These are phyloP conservation scores for Ophiorrhiza pumila DNA, from an alignment of 257 asterid species.

Conservation along the genomic window DNA sequence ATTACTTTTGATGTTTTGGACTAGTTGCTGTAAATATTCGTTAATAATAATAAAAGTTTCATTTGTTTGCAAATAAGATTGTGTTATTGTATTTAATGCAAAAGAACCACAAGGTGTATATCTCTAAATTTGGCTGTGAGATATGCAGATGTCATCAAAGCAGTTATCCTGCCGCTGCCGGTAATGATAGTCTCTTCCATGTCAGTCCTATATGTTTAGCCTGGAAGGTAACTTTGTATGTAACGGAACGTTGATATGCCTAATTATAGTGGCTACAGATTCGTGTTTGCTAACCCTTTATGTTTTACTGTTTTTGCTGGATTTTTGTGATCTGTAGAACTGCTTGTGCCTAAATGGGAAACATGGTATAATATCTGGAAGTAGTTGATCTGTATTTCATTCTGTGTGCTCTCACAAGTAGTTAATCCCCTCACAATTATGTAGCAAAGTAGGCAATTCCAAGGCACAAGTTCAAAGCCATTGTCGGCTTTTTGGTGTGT, in stretches of 20 bases:
- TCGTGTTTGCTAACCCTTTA: background rate
- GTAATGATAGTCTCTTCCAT: conserved; percentile 31
- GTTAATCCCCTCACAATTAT: too few species aligned
- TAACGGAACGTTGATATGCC: background rate
- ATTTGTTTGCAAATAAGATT: background rate
- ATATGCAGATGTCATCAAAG: conserved; percentile 90
- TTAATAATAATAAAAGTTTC: background rate
- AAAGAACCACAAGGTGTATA: conserved; percentile 75
- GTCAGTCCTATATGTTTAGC: conserved; percentile 1
- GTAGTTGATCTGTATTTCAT: too few species aligned
- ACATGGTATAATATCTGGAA: conserved; percentile 89
- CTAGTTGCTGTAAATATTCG: background rate
- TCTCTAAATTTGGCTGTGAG: conserved; percentile 90
- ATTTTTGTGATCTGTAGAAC: background rate
- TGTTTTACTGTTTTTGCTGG: background rate
- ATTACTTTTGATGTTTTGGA: background rate
- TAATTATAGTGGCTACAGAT: background rate
- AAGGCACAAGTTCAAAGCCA: too few species aligned
- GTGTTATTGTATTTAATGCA: background rate
- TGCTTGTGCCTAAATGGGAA: conserved; percentile 15
- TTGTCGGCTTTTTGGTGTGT: too few species aligned
- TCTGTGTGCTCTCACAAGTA: too few species aligned
- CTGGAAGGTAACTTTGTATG: background rate
- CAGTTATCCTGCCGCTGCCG: conserved; percentile 93
- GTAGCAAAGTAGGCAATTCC: too few species aligned